Evolutionary conservation across 2,329 filamentous ascomycete species (phyloP).

Genomic region (Aureobasidium sp.): DNA sequence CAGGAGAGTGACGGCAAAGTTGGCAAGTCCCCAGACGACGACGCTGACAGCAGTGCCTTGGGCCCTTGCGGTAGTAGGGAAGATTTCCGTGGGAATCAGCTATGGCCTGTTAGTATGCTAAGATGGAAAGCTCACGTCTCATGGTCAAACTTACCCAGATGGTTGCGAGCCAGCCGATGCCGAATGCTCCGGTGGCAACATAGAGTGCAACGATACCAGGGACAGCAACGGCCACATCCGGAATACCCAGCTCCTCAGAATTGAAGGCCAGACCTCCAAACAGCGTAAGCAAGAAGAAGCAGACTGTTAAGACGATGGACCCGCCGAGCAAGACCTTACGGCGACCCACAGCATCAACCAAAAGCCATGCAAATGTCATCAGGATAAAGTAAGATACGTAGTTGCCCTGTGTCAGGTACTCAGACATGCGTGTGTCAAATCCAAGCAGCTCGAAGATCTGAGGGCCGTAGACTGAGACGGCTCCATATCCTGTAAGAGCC

Average conservation of each 20-base stretch:
- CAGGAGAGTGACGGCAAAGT: conserved; percentile 49
- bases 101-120: background rate
- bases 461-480: conserved; percentile 53
- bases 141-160: conserved; percentile 35
- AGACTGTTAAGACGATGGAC: conserved; percentile 39
- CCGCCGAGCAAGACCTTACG: conserved; percentile 46
- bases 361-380: conserved; percentile 53
- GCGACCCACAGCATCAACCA: conserved; percentile 48
- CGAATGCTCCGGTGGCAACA: conserved; percentile 51
- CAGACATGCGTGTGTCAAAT: conserved; percentile 42
- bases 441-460: conserved; percentile 56
- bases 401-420: conserved; percentile 51
- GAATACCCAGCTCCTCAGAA: conserved; percentile 29
- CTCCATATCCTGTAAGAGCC: conserved; percentile 49
- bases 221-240: conserved; percentile 37
- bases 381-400: conserved; percentile 52
- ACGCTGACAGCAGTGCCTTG: conserved; percentile 48
- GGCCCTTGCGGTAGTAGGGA: conserved; percentile 45
- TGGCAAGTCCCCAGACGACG: conserved; percentile 48
- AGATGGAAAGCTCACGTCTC: background rate
- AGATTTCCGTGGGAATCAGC: conserved; percentile 51
- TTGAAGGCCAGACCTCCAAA: conserved; percentile 43
- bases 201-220: conserved; percentile 45
- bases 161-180: conserved; percentile 51
- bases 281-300: conserved; percentile 43